Evolutionary conservation across 495 filamentous ascomycete genomes (phyloP), one percentile per base, ranked within the genome.

Genomic region (Eremomyces bilateralis): DNA sequence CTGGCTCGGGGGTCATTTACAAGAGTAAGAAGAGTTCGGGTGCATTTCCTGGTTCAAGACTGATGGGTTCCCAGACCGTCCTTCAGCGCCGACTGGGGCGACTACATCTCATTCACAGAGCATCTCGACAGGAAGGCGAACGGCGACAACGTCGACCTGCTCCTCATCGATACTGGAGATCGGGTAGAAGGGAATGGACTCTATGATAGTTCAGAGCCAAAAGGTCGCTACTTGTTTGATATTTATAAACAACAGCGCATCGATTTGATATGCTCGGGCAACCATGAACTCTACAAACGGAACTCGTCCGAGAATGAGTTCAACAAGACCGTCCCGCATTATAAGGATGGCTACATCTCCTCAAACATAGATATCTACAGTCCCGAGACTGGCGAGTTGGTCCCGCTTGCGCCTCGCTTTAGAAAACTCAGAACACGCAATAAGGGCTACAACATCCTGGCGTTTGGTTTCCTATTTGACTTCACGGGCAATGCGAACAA

Each of bases 71-170:
- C 21, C 45, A 80, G 75, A 56, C 60, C 82, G 1, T 82, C 81
- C 18, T 97, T 80, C 52, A 84, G 81, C 12, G 90, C 81, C 24
- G 88, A 95, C 51, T 94, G 88, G 78, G 88, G 88, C 22, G 88
- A 97, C 57, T 97, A 95, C 54, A 66, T 95, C 43, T 95, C 88
- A 6, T 92, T 97, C 47, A 69, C 83, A 15, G 56, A 71, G 21
- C 81, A 80, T 44, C 69, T 97, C 64, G 75, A 69, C 17, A 59
- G 69, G 42, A 73, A 65, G 49, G 80, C 81, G 16, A 78, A 94
- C 46, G 61, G 67, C 2, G 62, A 72, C 27, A 82, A 78, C 15
- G 67, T 70, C 20, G 88, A 97, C 52, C 56, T 97, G 17, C 58
- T 95, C 16, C 67, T 97, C 16, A 64, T 97, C 39, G 88, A 97